Evolutionary conservation across 225 moss, liverwort and hornwort species (phyloP).

Genomic region (Straminergon stramineum): DNA sequence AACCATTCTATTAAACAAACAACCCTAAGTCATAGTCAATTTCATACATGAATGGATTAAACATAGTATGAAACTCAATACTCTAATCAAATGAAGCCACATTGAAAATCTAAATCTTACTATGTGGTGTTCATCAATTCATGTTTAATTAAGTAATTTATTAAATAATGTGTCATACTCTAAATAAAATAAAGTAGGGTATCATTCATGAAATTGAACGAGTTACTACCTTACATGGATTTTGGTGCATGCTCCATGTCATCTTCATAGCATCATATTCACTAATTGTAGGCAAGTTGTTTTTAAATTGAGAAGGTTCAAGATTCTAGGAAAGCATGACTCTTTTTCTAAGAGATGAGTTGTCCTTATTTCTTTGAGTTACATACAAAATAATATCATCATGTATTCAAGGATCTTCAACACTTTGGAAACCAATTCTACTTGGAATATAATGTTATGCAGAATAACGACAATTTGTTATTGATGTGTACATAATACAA

Average conservation of each 20-base stretch:
- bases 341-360: neutral
- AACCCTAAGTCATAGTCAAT: accelerated
- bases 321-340: neutral
- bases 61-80: neutral
- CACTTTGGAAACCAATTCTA: neutral
- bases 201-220: neutral
- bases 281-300: neutral
- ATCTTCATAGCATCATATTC: neutral
- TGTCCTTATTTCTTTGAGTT: neutral
- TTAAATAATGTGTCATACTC: neutral
- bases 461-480: accelerated
- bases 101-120: neutral
- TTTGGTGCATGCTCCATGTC: accelerated
- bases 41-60: neutral
- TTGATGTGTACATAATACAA: neutral
- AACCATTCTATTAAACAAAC: neutral
- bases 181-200: neutral
- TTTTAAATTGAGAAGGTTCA: neutral
- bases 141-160: neutral
- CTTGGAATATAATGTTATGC: neutral
- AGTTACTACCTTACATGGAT: neutral
- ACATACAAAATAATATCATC: neutral
- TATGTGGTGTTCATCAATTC: too few species aligned
- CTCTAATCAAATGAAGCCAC: neutral
- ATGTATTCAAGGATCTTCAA: neutral